Percentiles rank a stretch among this genome's conserved stretches.
These are phyloP conservation scores for Fusarium beomiforme DNA, from an alignment of 2,329 filamentous ascomycete genomes.

Conservation along the genomic window DNA sequence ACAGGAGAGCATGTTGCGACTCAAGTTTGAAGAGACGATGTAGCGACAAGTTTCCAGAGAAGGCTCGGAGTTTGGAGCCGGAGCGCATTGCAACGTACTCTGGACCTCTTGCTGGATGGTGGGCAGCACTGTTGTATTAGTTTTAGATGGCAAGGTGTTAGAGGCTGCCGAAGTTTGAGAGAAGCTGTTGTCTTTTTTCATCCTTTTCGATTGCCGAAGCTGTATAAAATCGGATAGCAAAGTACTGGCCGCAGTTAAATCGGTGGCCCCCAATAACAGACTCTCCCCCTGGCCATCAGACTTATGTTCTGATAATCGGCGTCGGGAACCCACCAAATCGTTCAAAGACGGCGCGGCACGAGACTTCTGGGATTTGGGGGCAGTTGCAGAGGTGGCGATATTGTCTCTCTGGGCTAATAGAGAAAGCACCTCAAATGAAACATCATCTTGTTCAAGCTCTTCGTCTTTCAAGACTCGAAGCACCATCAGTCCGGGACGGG, in stretches of 20 bases:
- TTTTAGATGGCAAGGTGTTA: neutral
- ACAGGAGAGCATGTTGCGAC: conserved; percentile 58
- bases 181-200: conserved; percentile 5
- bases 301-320: conserved; percentile 1
- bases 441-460: conserved; percentile 35
- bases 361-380: neutral
- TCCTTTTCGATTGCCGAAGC: conserved; percentile 44
- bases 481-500: neutral
- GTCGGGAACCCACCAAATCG: neutral
- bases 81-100: neutral
- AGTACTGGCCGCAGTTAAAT: conserved; percentile 39
- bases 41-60: conserved; percentile 45
- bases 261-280: conserved; percentile 25
- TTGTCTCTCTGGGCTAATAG: neutral
- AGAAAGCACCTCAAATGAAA: neutral
- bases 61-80: conserved; percentile 24
- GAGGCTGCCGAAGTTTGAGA: neutral
- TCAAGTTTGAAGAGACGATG: conserved; percentile 62
- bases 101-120: neutral
- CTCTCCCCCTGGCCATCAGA: neutral
- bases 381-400: too few relatives aligned
- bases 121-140: neutral
- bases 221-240: conserved; percentile 48
- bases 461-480: conserved; percentile 31
- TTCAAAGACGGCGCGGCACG: neutral